These are phyloP conservation scores for Graphilbum sp. DNA, from an alignment of 2,329 filamentous ascomycete genomes.

Conservation along the genomic window DNA sequence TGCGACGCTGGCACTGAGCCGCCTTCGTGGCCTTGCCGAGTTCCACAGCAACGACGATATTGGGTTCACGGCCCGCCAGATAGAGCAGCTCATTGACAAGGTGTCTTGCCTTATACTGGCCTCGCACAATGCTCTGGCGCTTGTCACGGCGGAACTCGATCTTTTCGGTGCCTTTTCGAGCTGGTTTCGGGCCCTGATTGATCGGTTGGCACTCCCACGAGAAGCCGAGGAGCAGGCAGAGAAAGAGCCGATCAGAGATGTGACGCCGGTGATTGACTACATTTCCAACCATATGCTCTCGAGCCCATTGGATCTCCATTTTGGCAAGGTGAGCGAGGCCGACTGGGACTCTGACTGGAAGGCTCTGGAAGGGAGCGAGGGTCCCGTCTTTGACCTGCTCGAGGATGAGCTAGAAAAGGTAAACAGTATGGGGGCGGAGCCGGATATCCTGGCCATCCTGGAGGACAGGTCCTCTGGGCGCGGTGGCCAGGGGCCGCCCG, in stretches of 20 bases:
- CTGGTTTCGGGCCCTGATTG: constrained; percentile 75
- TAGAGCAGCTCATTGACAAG: constrained; percentile 51
- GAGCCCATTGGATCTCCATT: constrained; percentile 48
- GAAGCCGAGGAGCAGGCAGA: constrained; percentile 61
- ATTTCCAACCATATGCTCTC: constrained; percentile 53
- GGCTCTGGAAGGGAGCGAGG: constrained; percentile 18
- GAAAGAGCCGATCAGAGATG: constrained; percentile 61
- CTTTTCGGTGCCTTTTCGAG: constrained; percentile 64
- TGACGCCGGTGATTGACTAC: constrained; percentile 57
- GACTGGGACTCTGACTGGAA: constrained; percentile 31
- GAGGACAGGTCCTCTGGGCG: too few relatives aligned
- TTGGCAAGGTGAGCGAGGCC: constrained; percentile 32
- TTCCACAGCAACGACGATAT: constrained; percentile 51
- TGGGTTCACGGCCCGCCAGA: constrained; percentile 46
- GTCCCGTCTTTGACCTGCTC: constrained; percentile 22
- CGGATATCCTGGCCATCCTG: constrained; percentile 4
- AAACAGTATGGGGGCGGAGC: constrained; percentile 1
- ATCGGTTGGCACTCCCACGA: constrained; percentile 51
- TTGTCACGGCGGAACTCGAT: constrained; percentile 59
- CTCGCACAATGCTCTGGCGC: constrained; percentile 54
- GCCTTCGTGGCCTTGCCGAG: constrained; percentile 66
- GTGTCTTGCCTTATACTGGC: constrained; percentile 61
- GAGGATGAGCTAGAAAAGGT: constrained; percentile 7
- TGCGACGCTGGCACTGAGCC: constrained; percentile 62
- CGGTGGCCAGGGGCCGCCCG: too few relatives aligned